These are phyloP conservation scores for Middelhovenomyces tepae DNA, from an alignment of 805 yeast species.

Conservation along the genomic window DNA sequence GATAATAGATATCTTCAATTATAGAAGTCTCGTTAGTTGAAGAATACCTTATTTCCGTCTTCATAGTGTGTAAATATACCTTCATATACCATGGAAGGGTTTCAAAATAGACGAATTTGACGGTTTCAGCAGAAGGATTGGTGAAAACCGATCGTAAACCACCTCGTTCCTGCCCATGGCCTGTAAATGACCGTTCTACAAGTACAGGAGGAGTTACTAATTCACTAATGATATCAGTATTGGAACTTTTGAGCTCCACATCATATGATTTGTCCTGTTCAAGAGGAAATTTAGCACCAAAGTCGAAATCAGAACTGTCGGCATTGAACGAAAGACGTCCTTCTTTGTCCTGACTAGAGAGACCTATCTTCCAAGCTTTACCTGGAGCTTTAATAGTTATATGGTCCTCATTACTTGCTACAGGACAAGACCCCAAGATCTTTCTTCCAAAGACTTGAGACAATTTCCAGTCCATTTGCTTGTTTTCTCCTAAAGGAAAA, in stretches of 20 bases:
- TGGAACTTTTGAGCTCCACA: constrained; percentile 2
- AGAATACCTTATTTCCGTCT: constrained; percentile 24
- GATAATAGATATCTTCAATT: constrained; percentile 48
- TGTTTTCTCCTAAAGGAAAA: constrained; percentile 59
- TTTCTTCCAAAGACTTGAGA: constrained; percentile 60
- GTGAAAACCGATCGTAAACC: constrained; percentile 71
- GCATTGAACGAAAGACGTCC: too few relatives aligned
- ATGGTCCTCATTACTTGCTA: constrained; percentile 37
- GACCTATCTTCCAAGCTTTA: constrained; percentile 8
- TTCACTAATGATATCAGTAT: constrained; percentile 32
- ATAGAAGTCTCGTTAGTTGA: constrained; percentile 19
- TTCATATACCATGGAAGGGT: constrained; percentile 91
- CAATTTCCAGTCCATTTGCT: constrained; percentile 41
- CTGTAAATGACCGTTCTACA: constrained; percentile 82
- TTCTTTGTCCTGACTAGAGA: too few relatives aligned
- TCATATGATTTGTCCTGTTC: constrained; percentile 6
- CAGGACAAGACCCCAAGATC: constrained; percentile 55
- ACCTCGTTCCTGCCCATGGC: constrained; percentile 85
- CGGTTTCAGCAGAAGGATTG: constrained; percentile 49
- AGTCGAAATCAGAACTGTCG: constrained; percentile 5
- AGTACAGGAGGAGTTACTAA: constrained; percentile 48
- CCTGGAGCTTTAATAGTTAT: constrained; percentile 11
- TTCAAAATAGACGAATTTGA: constrained; percentile 60
- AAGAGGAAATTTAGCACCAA: constrained; percentile 3
- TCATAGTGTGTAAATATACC: constrained; percentile 64